Base-by-base conservation (phyloP, 1,284 basidiomycete species). In the Entoloma clypeatum region DNA sequence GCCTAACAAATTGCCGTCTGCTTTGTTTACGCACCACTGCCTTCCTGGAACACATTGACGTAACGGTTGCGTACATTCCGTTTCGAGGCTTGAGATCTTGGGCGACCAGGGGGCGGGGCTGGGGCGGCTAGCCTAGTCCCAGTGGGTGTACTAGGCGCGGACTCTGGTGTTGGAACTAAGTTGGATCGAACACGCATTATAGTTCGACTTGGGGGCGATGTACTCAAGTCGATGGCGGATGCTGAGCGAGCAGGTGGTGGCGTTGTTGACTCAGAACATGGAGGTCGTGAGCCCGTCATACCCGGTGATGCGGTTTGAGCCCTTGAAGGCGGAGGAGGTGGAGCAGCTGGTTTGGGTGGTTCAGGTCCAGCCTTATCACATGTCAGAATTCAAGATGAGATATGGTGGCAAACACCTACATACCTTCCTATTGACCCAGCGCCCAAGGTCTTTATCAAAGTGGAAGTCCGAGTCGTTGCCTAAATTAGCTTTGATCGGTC, bases 371-470 rank as follows among this genome's bases (percentile, higher is more conserved):
- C 77, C 90, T 19, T 9, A 28, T 28, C 5, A 9, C 10, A 1
- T 19, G 14, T 5, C 21, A 27, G 7, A 22, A 28, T 9, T 33
- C 24, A 13, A 26, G 27, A 35, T 39, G 16, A 32, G 41, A 11
- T 21, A 13, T 38, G 8, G n/a, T 19, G 7, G 14, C 23, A 36
- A 49, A 17, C 36, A 47, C 19, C 19, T 8, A 57, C 74, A 60
- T 52, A 90, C 91, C 65, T 88, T 93, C 66, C 89, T 94, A 64
- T 97, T 94, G 14, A 99, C 85, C 96, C 96, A 99, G 48, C 86
- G 79, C 65, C 96, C 96, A 48, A 87, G 76, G 16, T 97, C 92
- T 55, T 88, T 84, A 63, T 99, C 96, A 61, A 90, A 99, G 53
- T 92, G 89, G 68, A 99, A 95, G 32, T 82, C 74, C 22, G 77